Base-by-base conservation (phyloP, 2,329 filamentous ascomycete species). In the Penicillium sp. region DNA sequence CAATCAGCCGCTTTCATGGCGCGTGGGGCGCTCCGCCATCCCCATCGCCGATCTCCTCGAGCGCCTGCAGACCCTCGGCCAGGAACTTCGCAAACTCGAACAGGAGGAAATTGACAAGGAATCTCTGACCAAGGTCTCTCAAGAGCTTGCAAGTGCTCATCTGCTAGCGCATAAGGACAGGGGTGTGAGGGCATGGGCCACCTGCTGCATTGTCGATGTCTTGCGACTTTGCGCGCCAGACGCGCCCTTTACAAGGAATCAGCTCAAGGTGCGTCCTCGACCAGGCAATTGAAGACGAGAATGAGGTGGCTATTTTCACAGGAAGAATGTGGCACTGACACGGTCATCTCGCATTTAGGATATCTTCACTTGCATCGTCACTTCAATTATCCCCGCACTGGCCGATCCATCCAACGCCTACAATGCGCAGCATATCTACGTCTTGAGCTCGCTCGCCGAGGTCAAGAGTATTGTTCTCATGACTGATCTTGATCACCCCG, bases 391-490 rank as follows among this genome's bases (percentile, higher is more conserved):
- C 48, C 92, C 93, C 49, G 88, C 92, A 48, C 86, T 98, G 28
- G 89, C 91, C 70, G 89, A 96, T 70, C 91, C 93, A 12, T 88
- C 88, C 41, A 90, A 96, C 73, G 88, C 93, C 10, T 98, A 97
- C 81, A 94, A 96, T 76, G 88, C 87, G 63, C 93, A 98, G 76
- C 92, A 99, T 78, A 88, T 95, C 77, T 95, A 96, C 72, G 90
- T 97, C 63, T 83, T 99, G 61, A 87, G 88, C 62, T 97, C 93
- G 17, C 84, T 99, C 34, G 89, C 92, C 57, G 92, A 96, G 67
- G 90, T 96, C 68, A 96, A 98, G 82, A 97, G 92, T 78, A 91
- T 99, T 43, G 86, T 98, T 8, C 86, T 99, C 42, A 85, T 99
- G 66, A 90, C 91, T 62, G 95, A 99, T 69, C 86, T 98, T 41